phyloP scores from a whole-genome alignment of 2,329 filamentous ascomycete species.

The Scleromitrula shiraiana region DNA sequence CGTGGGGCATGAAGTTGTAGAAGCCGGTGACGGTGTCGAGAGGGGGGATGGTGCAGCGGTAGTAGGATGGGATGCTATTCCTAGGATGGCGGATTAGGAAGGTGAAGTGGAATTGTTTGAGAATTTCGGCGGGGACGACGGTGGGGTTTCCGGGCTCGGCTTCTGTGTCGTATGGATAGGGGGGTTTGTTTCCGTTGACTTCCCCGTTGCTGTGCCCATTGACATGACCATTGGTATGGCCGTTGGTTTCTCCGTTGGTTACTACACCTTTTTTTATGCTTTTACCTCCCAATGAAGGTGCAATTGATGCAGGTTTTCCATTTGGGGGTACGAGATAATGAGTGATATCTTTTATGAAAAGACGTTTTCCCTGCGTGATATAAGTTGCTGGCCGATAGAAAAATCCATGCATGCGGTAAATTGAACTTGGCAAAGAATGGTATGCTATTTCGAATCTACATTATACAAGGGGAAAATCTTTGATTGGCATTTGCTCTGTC shows the following conservation, averaged over 20 bases:
- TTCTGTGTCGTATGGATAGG: slow-evolving; percentile 48
- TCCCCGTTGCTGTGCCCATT: slow-evolving; percentile 24
- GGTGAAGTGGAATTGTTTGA: slow-evolving; percentile 83
- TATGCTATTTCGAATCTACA: too few species aligned
- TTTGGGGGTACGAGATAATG: slow-evolving; percentile 82
- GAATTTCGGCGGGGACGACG: slow-evolving; percentile 64
- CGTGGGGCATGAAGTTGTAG: slow-evolving; percentile 74
- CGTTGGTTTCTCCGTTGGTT: slow-evolving; percentile 24
- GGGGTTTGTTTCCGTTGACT: slow-evolving; percentile 26
- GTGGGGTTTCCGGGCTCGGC: slow-evolving; percentile 72
- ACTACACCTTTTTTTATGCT: slow-evolving; percentile 27
- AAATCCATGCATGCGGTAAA: neutral
- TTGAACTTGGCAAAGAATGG: neutral
- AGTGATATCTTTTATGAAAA: slow-evolving; percentile 98
- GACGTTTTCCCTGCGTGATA: slow-evolving; percentile 51
- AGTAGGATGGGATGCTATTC: slow-evolving; percentile 85
- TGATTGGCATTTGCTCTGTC: too few species aligned
- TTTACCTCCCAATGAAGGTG: slow-evolving; percentile 57
- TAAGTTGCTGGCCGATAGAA: slow-evolving; percentile 5
- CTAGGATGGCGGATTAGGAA: slow-evolving; percentile 97
- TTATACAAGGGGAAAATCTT: too few species aligned
- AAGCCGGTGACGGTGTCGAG: slow-evolving; percentile 77
- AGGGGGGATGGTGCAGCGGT: slow-evolving; percentile 86
- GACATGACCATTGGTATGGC: slow-evolving; percentile 11
- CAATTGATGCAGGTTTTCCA: slow-evolving; percentile 58